phyloP scores from a whole-genome alignment of 2,329 filamentous ascomycete species.

The Grosmannia clavigera region DNA sequence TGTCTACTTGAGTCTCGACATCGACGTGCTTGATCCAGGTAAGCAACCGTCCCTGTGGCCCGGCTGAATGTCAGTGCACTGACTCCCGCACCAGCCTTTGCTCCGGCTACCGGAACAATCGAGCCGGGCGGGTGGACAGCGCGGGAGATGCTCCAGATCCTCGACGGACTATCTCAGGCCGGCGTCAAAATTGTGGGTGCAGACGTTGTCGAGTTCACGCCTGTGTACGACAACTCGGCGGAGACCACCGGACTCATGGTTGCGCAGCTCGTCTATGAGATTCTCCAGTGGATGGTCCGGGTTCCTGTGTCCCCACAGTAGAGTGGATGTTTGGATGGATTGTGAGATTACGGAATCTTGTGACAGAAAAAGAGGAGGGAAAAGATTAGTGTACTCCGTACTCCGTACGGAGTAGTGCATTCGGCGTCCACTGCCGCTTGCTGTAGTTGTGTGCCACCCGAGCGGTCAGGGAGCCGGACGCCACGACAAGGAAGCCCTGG shows the following conservation, averaged over 20 bases:
- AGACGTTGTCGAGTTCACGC: slow-evolving; percentile 70
- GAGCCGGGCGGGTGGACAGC: slow-evolving; percentile 75
- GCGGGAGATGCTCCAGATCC: slow-evolving; percentile 60
- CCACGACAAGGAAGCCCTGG: too few relatives aligned
- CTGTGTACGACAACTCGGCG: slow-evolving; percentile 62
- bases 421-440: too few relatives aligned
- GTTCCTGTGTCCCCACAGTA: background rate
- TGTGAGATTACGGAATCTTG: too few relatives aligned
- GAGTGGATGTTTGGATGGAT: too few relatives aligned
- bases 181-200: slow-evolving; percentile 62
- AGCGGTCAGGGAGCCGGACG: too few relatives aligned
- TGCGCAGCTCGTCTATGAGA: background rate
- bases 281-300: background rate
- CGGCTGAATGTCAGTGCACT: background rate
- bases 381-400: too few relatives aligned
- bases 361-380: too few relatives aligned
- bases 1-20: slow-evolving; percentile 64
- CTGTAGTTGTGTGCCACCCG: too few relatives aligned
- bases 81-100: background rate
- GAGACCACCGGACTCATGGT: slow-evolving; percentile 44
- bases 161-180: slow-evolving; percentile 50
- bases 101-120: slow-evolving; percentile 56
- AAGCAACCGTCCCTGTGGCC: background rate
- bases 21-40: slow-evolving; percentile 63
- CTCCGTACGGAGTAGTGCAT: too few relatives aligned